A percentile compares a stretch with the other conserved stretches of the same genome.
These are phyloP conservation scores for Fusarium sp. DNA, from an alignment of 2,329 filamentous ascomycete genomes.

Conservation along the genomic window DNA sequence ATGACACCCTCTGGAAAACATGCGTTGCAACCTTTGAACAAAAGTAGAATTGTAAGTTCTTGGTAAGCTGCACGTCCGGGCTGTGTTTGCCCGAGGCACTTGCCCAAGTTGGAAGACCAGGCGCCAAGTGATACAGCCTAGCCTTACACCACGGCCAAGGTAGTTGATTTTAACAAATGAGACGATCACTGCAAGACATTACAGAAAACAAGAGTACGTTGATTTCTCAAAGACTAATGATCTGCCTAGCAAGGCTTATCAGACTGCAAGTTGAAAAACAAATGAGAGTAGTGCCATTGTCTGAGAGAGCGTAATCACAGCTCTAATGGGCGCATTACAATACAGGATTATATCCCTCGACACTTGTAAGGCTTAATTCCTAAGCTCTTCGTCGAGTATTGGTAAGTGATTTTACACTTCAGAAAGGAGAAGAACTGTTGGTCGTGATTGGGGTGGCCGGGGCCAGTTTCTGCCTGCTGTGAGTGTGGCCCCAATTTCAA, in stretches of 20 bases:
- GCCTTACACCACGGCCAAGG: slow-evolving; percentile 1
- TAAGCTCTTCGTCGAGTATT: too few relatives aligned
- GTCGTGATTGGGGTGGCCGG: neutral
- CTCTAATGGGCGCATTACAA: too few relatives aligned
- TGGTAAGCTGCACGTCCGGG: neutral
- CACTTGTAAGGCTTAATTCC: too few relatives aligned
- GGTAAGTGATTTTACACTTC: too few relatives aligned
- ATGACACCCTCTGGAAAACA: too few relatives aligned
- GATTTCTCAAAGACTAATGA: neutral
- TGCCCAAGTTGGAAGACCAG: neutral
- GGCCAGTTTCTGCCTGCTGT: neutral
- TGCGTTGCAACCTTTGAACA: too few relatives aligned
- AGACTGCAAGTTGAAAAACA: neutral
- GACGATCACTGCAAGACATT: neutral
- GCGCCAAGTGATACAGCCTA: neutral
- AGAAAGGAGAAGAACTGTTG: neutral
- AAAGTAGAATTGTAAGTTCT: too few relatives aligned
- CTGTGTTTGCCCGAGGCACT: neutral
- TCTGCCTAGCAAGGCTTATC: neutral
- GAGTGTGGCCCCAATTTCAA: neutral
- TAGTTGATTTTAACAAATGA: slow-evolving; percentile 5
- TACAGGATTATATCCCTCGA: too few relatives aligned
- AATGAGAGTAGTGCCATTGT: too few relatives aligned
- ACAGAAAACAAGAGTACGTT: neutral
- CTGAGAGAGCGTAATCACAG: too few relatives aligned